Evolutionary conservation across 2,329 filamentous ascomycete genomes (phyloP).

Genomic region (Apiospora pterosperma): DNA sequence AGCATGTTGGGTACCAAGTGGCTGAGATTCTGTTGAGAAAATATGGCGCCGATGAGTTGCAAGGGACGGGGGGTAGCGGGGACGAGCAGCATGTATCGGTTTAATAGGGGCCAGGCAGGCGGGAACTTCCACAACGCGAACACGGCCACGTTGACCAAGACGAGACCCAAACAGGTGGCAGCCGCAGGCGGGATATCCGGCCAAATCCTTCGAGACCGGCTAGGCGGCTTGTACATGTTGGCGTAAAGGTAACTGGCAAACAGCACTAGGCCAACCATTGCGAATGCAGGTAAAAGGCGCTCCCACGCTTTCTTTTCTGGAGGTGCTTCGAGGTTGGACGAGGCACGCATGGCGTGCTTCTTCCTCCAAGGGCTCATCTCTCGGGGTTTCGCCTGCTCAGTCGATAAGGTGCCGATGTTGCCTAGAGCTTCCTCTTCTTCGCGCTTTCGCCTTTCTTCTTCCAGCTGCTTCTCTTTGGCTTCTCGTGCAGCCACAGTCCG

Average conservation of each 20-base stretch:
- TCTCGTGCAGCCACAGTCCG: conserved; percentile 47
- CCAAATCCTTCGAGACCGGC: conserved; percentile 46
- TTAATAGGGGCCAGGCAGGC: conserved; percentile 62
- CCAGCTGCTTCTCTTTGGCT: conserved; percentile 40
- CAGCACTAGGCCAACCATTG: conserved; percentile 43
- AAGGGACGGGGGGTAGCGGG: conserved; percentile 62
- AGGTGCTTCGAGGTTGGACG: conserved; percentile 47
- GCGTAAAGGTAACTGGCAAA: conserved; percentile 40
- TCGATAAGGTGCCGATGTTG: conserved; percentile 39
- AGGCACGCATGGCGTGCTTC: conserved; percentile 41
- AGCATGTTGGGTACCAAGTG: conserved; percentile 66
- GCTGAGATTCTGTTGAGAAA: conserved; percentile 62
- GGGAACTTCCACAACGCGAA: conserved; percentile 61
- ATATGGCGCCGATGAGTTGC: conserved; percentile 60
- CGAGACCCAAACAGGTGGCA: conserved; percentile 60
- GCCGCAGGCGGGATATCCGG: conserved; percentile 59
- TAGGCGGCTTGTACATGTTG: conserved; percentile 50
- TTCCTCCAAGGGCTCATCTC: conserved; percentile 35
- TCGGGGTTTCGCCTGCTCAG: conserved; percentile 31
- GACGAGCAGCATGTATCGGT: conserved; percentile 64
- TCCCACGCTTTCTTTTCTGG: conserved; percentile 50
- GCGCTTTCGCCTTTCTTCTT: conserved; percentile 36
- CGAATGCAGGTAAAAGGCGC: conserved; percentile 53
- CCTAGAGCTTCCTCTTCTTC: conserved; percentile 38
- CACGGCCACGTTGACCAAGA: conserved; percentile 56